These are phyloP conservation scores for Colletotrichum incanum DNA, from an alignment of 2,329 filamentous ascomycete genomes.

Conservation along the genomic window DNA sequence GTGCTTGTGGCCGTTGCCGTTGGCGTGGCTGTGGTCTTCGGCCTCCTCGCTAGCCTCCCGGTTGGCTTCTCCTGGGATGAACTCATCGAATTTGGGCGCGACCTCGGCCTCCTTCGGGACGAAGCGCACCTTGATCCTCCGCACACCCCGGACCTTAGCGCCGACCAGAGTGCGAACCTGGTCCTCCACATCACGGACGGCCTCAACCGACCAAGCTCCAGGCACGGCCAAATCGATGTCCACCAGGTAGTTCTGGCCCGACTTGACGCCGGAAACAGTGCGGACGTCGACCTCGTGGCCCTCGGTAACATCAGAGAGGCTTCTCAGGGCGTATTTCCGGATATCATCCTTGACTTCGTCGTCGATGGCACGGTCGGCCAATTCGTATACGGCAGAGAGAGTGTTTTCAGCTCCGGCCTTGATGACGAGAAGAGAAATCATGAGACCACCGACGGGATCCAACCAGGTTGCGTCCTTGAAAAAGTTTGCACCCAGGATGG, in stretches of 20 bases:
- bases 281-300: conserved; percentile 78
- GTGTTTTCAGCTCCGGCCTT: conserved; percentile 93
- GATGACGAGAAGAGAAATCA: conserved; percentile 95
- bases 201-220: conserved; percentile 80
- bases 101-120: conserved; percentile 75
- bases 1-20: conserved; percentile 50
- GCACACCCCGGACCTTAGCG: conserved; percentile 84
- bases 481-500: conserved; percentile 91
- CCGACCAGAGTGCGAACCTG: conserved; percentile 81
- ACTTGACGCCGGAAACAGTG: conserved; percentile 91
- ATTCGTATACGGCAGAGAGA: conserved; percentile 83
- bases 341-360: conserved; percentile 84
- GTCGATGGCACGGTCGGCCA: conserved; percentile 93
- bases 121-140: conserved; percentile 88
- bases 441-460: conserved; percentile 91
- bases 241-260: conserved; percentile 95
- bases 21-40: conserved; percentile 59
- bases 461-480: conserved; percentile 90
- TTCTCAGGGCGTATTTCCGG: conserved; percentile 74
- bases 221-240: conserved; percentile 91
- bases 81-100: conserved; percentile 79
- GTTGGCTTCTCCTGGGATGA: conserved; percentile 77
- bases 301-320: conserved; percentile 68
- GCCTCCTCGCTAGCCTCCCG: conserved; percentile 74
- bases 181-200: conserved; percentile 80